phyloP scores from a whole-genome alignment of 176 grass and related monocot genomes.

The maize (Zea mays) region DNA sequence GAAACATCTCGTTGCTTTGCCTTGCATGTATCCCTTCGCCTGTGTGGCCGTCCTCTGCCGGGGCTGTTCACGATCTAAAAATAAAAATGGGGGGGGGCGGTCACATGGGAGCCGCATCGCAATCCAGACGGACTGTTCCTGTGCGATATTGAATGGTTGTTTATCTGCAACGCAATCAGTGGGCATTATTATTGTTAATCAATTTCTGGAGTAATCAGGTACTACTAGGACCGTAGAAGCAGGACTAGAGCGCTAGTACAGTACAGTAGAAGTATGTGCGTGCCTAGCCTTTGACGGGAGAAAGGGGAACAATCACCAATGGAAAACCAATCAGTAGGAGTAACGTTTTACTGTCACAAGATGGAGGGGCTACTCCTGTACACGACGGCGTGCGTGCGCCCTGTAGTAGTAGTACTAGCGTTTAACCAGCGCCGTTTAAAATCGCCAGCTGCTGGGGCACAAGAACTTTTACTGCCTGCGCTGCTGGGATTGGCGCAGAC shows the following conservation, averaged over 20 bases:
- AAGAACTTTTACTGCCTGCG: constrained; percentile 35
- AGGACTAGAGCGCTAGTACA: background rate
- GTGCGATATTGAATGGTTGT: constrained; percentile 10
- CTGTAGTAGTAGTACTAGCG: background rate
- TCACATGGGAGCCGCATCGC: background rate
- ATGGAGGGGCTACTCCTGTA: background rate
- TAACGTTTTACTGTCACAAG: background rate
- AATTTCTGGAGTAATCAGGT: background rate
- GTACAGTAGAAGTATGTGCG: background rate
- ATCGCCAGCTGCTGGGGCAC: constrained; percentile 13
- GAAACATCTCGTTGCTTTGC: constrained; percentile 39
- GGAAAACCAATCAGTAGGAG: background rate
- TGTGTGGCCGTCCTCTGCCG: background rate
- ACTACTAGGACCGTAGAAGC: no score
- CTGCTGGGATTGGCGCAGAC: constrained; percentile 31
- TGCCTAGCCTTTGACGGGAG: background rate
- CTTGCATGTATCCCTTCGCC: background rate
- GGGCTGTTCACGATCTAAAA: background rate
- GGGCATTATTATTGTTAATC: constrained; percentile 21
- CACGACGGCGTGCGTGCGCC: background rate
- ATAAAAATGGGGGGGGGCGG: background rate
- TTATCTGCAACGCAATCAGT: constrained; percentile 24
- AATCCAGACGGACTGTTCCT: background rate
- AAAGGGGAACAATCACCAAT: background rate
- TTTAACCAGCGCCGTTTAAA: background rate